Conservation (phyloP, 2,329 filamentous ascomycete genomes). For the Calonectria fujianensis region DNA sequence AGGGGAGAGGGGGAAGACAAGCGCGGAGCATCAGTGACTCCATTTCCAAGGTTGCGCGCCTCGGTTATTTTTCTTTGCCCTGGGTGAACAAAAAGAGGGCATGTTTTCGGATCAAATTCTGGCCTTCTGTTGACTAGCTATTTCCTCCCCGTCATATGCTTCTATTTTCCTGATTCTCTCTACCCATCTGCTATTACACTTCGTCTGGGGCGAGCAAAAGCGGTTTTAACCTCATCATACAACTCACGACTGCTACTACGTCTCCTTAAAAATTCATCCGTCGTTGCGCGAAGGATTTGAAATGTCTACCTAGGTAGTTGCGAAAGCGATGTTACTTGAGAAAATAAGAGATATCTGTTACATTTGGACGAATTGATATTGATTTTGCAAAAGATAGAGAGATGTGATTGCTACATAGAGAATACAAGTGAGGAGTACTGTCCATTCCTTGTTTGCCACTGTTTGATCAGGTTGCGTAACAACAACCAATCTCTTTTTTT, state of each 20-base stretch:
- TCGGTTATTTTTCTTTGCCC: slow-evolving; percentile 40
- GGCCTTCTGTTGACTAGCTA: slow-evolving; percentile 34
- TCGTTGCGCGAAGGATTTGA: slow-evolving; percentile 29
- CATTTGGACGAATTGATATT: slow-evolving; percentile 25
- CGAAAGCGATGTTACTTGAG: slow-evolving; percentile 35
- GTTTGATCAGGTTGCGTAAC: not conserved
- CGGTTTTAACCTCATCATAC: slow-evolving; percentile 10
- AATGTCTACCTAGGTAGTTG: slow-evolving; percentile 42
- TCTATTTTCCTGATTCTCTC: slow-evolving; percentile 21
- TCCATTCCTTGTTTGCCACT: not conserved
- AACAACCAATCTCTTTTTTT: not conserved
- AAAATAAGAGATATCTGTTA: slow-evolving; percentile 35
- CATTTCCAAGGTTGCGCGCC: slow-evolving; percentile 13
- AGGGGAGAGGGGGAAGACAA: slow-evolving; percentile 30
- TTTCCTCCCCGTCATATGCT: slow-evolving; percentile 35
- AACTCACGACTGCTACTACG: slow-evolving; percentile 21
- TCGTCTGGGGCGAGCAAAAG: slow-evolving; percentile 31
- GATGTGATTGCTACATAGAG: not conserved
- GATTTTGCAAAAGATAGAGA: not conserved
- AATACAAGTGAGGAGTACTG: not conserved
- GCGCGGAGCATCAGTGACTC: slow-evolving; percentile 35
- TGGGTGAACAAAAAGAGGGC: slow-evolving; percentile 40
- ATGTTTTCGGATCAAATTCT: slow-evolving; percentile 40
- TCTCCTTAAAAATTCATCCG: slow-evolving; percentile 22
- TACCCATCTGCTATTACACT: slow-evolving; percentile 34